A percentile compares a stretch with the other conserved stretches of the same genome.
These are phyloP conservation scores for Zymoseptoria passerinii DNA, from an alignment of 2,329 filamentous ascomycete species.

Conservation along the genomic window DNA sequence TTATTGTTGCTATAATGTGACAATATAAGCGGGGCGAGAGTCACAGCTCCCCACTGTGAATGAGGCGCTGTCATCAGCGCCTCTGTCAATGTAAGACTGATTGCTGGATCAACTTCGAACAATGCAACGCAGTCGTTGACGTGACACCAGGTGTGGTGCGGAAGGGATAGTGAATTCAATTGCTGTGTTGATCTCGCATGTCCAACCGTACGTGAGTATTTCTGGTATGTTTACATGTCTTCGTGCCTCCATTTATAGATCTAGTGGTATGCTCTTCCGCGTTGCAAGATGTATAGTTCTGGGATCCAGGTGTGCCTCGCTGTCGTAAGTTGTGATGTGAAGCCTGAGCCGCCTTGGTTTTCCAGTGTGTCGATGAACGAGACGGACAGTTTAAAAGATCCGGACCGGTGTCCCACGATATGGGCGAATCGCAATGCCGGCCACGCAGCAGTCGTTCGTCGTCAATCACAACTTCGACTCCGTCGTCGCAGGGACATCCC, in stretches of 20 bases:
- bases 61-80: neutral
- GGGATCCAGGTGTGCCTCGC: neutral
- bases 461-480: neutral
- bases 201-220: neutral
- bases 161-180: neutral
- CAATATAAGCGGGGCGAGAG: neutral
- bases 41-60: neutral
- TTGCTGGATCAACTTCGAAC: neutral
- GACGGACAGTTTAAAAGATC: neutral
- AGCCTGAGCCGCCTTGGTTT: neutral
- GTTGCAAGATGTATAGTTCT: neutral
- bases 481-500: slow-evolving; percentile 9
- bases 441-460: slow-evolving; percentile 33
- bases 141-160: neutral
- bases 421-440: neutral
- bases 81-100: neutral
- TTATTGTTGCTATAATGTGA: neutral
- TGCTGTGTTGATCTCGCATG: neutral
- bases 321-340: neutral
- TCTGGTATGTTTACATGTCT: neutral
- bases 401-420: neutral
- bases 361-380: neutral
- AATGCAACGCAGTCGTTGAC: neutral
- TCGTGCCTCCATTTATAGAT: neutral
- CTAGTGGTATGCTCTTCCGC: neutral